A percentile compares a stretch with the other conserved stretches of the same genome.
Conservation (phyloP, 441 rosid species). For the Kokia cookei region DNA sequence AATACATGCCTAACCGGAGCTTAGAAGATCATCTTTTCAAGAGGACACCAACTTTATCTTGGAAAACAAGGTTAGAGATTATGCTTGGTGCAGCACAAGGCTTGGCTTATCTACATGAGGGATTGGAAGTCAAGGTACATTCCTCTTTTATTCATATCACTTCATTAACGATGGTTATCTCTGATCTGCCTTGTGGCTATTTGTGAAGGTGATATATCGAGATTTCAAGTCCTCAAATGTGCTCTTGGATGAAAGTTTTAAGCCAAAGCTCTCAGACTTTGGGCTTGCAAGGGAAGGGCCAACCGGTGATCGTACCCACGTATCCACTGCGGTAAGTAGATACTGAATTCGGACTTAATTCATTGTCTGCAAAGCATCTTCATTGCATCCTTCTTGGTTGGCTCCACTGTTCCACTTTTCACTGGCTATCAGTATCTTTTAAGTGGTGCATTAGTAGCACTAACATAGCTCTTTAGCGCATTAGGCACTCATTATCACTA, state of each 20-base stretch:
- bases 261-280: constrained; percentile 49
- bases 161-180: not conserved
- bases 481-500: not conserved
- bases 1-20: constrained; percentile 34
- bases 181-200: not conserved
- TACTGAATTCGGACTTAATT: not conserved
- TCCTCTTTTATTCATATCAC: not conserved
- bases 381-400: not conserved
- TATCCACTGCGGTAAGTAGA: constrained; percentile 39
- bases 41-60: constrained; percentile 17
- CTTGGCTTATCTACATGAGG: constrained; percentile 49
- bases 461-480: not conserved
- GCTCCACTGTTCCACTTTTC: not conserved
- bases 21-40: constrained; percentile 33
- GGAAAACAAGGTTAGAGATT: constrained; percentile 36
- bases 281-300: constrained; percentile 66
- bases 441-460: not conserved
- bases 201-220: constrained; percentile 45
- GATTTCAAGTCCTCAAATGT: constrained; percentile 59
- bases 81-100: constrained; percentile 53
- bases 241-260: constrained; percentile 41
- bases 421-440: no score
- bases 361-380: not conserved
- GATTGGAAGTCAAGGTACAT: constrained; percentile 43
- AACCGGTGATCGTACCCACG: constrained; percentile 39